Percentiles rank a stretch among this genome's conserved stretches.
These are phyloP conservation scores for Bonnemaisonia californica DNA, from an alignment of 31 red algal species.

Conservation along the genomic window DNA sequence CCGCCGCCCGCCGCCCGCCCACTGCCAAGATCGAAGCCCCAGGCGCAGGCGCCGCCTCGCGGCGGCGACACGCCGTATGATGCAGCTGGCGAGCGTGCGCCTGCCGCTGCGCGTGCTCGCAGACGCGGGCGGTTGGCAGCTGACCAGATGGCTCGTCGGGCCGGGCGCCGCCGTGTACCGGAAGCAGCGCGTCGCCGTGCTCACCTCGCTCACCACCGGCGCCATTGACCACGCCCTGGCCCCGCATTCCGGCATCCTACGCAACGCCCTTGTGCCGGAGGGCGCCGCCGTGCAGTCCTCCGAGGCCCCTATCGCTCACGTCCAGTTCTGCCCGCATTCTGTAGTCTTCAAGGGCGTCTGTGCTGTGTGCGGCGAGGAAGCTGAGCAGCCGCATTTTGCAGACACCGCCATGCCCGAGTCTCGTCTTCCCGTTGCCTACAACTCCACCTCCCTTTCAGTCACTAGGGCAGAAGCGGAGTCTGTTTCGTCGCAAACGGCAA, in stretches of 20 bases:
- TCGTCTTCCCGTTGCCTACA: slow-evolving; percentile 74
- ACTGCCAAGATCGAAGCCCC: not conserved
- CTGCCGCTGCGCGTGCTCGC: slow-evolving; percentile 42
- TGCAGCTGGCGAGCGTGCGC: slow-evolving; percentile 34
- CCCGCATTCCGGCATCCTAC: not conserved
- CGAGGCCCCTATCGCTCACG: slow-evolving; percentile 22
- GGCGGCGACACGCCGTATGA: slow-evolving; percentile 1
- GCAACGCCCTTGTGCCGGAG: not conserved
- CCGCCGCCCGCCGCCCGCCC: not conserved
- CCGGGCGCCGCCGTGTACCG: slow-evolving; percentile 16
- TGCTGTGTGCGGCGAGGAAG: slow-evolving; percentile 80
- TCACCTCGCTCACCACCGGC: not conserved
- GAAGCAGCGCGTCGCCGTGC: slow-evolving; percentile 13
- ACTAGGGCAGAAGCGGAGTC: slow-evolving; percentile 73
- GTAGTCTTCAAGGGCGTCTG: slow-evolving; percentile 88
- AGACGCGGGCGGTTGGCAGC: slow-evolving; percentile 29
- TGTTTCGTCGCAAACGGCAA: slow-evolving; percentile 56
- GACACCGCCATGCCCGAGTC: slow-evolving; percentile 19
- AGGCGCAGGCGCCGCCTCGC: not conserved
- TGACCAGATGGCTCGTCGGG: slow-evolving; percentile 42
- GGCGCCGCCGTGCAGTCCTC: slow-evolving; percentile 14
- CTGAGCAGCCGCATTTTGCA: slow-evolving; percentile 55
- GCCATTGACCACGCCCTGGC: slow-evolving; percentile 23
- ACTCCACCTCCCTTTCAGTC: slow-evolving; percentile 59
- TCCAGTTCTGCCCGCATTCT: slow-evolving; percentile 84